Evolutionary conservation across 73 alveolate genomes (phyloP).

Genomic region (Breviolum minutum): DNA sequence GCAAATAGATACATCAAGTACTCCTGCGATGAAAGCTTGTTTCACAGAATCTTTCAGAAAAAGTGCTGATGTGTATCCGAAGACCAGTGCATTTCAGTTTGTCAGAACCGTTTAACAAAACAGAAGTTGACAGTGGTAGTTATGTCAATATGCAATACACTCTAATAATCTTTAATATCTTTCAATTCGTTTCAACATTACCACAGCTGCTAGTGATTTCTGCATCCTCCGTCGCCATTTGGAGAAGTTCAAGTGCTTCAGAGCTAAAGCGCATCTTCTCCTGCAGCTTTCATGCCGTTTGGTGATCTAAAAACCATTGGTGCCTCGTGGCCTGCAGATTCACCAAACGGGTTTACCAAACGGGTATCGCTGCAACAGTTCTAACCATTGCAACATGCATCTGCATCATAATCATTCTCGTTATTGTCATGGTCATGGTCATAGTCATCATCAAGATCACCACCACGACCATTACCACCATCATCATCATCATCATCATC

Average conservation of each 20-base stretch:
- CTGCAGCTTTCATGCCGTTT: background rate
- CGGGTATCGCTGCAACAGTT: background rate
- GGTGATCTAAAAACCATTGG: too few species aligned
- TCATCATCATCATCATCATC: too few species aligned
- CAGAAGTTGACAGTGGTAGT: too few species aligned
- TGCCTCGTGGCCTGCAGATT: background rate
- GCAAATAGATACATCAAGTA: slow-evolving; percentile 82
- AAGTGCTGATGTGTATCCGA: too few species aligned
- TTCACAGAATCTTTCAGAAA: background rate
- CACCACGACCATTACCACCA: too few species aligned
- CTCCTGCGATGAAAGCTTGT: slow-evolving; percentile 7
- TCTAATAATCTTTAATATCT: background rate
- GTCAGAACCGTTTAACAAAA: too few species aligned
- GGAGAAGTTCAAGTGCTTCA: slow-evolving; percentile 76
- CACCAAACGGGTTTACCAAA: background rate
- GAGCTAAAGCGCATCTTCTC: slow-evolving; percentile 74
- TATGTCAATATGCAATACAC: background rate
- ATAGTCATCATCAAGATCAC: too few species aligned
- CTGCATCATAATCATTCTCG: too few species aligned
- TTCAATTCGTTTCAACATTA: background rate
- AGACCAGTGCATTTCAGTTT: too few species aligned
- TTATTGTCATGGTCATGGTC: background rate
- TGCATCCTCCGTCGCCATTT: slow-evolving; percentile 62
- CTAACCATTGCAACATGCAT: background rate
- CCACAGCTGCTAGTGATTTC: too few species aligned